Percentiles rank a stretch among this genome's conserved stretches.
Evolutionary conservation across 2,329 filamentous ascomycete species (phyloP).

Genomic region (Beauveria sp.): DNA sequence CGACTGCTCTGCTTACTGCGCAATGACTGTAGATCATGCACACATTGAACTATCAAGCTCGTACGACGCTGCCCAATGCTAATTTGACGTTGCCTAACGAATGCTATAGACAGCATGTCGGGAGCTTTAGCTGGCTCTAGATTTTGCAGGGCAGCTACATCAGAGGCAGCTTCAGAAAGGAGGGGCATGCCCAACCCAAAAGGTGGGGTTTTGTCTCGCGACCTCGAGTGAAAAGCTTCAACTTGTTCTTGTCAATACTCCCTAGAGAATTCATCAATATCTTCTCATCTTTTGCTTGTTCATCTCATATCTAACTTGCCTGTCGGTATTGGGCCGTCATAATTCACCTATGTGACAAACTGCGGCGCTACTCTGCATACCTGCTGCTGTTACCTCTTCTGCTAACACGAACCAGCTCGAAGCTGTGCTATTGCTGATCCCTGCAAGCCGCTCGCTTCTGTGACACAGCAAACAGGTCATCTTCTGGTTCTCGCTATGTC

Average conservation of each 20-base stretch:
- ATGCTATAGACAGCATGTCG: not conserved
- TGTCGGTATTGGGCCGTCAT: not conserved
- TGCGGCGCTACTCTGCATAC: not conserved
- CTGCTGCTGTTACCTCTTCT: not conserved
- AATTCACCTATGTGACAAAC: not conserved
- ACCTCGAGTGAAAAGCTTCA: slow-evolving; percentile 1
- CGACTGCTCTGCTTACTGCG: not conserved
- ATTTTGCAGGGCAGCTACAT: slow-evolving; percentile 3
- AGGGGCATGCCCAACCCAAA: slow-evolving; percentile 4
- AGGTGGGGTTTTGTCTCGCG: slow-evolving; percentile 5
- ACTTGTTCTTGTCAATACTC: not conserved
- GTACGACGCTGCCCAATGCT: not conserved
- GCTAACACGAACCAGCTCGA: not conserved
- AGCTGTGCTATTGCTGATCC: not conserved
- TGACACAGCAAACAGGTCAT: no score
- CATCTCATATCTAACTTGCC: not conserved
- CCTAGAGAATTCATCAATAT: not conserved
- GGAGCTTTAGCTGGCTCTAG: not conserved
- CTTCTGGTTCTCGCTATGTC: slow-evolving; percentile 20
- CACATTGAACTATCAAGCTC: not conserved
- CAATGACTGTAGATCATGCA: not conserved
- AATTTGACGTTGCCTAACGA: not conserved
- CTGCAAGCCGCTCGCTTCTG: not conserved
- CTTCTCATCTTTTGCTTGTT: not conserved
- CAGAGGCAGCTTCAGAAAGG: slow-evolving; percentile 1